Evolutionary conservation across 805 yeast genomes (phyloP).

Genomic region (Hanseniaspora opuntiae): DNA sequence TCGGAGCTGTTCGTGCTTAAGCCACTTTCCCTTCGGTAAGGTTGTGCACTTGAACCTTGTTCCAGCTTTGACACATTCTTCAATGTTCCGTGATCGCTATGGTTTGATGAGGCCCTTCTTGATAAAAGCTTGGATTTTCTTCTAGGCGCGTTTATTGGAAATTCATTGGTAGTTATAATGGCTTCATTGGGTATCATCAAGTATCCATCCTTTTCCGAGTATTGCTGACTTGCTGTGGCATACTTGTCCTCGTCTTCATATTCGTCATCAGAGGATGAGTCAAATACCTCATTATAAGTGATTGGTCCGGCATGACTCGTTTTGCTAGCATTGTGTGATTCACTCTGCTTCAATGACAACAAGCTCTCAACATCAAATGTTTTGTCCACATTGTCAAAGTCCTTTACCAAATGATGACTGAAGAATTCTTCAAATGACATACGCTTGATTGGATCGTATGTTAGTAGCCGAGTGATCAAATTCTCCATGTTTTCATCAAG

Average conservation of each 20-base stretch:
- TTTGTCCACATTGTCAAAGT: conserved; percentile 30
- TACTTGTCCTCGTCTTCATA: not conserved
- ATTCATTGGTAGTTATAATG: conserved; percentile 18
- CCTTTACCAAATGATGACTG: conserved; percentile 34
- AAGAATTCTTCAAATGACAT: conserved; percentile 84
- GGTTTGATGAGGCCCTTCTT: conserved; percentile 46
- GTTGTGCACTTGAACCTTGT: not conserved
- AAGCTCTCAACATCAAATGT: conserved; percentile 36
- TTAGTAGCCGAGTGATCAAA: conserved; percentile 62
- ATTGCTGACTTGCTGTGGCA: not conserved
- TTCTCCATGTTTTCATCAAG: conserved; percentile 32
- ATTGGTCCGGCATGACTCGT: not conserved
- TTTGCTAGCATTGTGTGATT: too few relatives aligned
- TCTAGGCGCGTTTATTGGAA: conserved; percentile 13
- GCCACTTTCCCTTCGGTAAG: conserved; percentile 75
- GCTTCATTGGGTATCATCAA: not conserved
- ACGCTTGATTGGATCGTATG: conserved; percentile 74
- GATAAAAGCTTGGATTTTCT: conserved; percentile 36
- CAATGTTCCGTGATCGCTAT: conserved; percentile 18
- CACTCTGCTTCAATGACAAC: conserved; percentile 12
- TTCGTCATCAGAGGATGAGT: conserved; percentile 1
- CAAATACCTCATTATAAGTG: not conserved
- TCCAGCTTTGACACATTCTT: not conserved
- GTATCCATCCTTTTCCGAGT: not conserved
- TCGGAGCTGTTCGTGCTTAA: conserved; percentile 75